A percentile compares a stretch with the other conserved stretches of the same genome.
Conservation (phyloP, 129 eudicot genomes). For the Dittrichia graveolens region DNA sequence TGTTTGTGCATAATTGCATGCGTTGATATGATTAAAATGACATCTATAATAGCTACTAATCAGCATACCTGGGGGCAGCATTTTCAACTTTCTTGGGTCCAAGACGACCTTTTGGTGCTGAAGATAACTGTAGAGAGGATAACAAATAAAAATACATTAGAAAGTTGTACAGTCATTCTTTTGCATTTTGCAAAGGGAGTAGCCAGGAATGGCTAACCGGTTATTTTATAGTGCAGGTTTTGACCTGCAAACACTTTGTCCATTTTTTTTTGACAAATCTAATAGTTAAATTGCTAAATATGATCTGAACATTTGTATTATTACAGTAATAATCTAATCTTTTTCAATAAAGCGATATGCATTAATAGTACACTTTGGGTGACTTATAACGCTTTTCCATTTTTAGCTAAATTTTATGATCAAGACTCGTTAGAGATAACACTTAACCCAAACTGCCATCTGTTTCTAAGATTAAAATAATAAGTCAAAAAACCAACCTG, state of each 20-base stretch:
- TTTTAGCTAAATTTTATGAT: no score
- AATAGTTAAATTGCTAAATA: neutral
- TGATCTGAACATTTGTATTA: neutral
- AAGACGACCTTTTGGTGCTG: conserved; percentile 87
- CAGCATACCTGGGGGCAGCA: conserved; percentile 62
- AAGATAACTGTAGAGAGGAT: conserved; percentile 56
- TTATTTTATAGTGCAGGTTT: neutral
- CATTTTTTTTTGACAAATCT: neutral
- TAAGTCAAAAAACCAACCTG: conserved; percentile 58
- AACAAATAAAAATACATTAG: conserved; percentile 17
- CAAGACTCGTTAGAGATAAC: no score
- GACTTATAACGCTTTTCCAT: neutral
- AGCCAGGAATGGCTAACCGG: no score
- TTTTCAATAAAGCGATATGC: neutral
- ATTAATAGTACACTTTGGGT: neutral
- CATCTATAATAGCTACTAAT: conserved; percentile 2
- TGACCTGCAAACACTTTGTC: neutral
- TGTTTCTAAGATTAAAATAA: conserved; percentile 3
- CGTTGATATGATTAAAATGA: neutral
- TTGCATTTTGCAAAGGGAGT: neutral
- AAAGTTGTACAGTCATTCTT: neutral
- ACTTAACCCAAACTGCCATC: conserved; percentile 5
- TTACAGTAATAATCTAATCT: neutral
- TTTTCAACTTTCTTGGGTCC: conserved; percentile 74
- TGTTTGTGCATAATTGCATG: conserved; percentile 10